Evolutionary conservation across 1,139 yeast species (phyloP).

Genomic region (Protomyces lactucae-debilis): DNA sequence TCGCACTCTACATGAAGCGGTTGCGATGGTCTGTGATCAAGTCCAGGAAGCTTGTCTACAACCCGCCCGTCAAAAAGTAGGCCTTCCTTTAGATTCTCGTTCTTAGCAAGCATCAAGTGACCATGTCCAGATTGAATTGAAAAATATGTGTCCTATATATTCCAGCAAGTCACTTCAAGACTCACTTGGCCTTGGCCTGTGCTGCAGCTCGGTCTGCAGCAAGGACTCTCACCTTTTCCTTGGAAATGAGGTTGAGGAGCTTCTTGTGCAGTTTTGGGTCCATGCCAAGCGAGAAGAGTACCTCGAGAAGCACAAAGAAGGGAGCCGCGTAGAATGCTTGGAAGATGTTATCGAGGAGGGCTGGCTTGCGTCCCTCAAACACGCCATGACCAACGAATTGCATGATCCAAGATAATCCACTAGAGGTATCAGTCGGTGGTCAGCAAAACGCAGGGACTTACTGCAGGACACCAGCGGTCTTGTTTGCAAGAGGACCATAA

Average conservation of each 20-base stretch:
- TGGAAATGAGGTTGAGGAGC: background rate
- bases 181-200: background rate
- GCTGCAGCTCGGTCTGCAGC: background rate
- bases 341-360: slow-evolving; percentile 69
- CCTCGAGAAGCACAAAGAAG: slow-evolving; percentile 75
- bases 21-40: slow-evolving; percentile 97
- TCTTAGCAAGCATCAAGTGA: background rate
- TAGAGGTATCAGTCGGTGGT: slow-evolving; percentile 40
- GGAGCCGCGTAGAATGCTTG: slow-evolving; percentile 92
- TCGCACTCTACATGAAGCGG: slow-evolving; percentile 90
- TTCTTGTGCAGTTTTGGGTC: background rate
- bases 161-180: no score
- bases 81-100: background rate
- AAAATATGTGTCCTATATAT: no score
- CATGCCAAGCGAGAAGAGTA: slow-evolving; percentile 60
- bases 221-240: background rate
- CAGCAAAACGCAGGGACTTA: slow-evolving; percentile 36
- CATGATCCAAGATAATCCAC: slow-evolving; percentile 61
- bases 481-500: slow-evolving; percentile 37
- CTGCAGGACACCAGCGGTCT: slow-evolving; percentile 20
- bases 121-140: no score
- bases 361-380: slow-evolving; percentile 81
- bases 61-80: slow-evolving; percentile 24
- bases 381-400: slow-evolving; percentile 87
- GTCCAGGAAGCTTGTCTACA: slow-evolving; percentile 89